Conservation (phyloP, 345 rosid genomes). For the Pistacia vera region DNA sequence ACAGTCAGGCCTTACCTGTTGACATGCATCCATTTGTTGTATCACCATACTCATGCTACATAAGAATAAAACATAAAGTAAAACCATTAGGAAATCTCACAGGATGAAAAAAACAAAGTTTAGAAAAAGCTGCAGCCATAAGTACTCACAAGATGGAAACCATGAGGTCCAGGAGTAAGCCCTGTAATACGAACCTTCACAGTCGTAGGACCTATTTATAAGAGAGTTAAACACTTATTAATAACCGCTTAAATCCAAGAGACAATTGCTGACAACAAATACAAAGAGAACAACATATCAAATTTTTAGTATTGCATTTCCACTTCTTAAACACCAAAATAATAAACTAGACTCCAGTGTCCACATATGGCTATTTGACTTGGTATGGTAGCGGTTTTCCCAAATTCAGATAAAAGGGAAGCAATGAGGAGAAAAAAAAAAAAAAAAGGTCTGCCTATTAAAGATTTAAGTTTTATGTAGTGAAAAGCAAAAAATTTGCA, state of each 20-base stretch:
- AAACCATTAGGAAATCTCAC: constrained; percentile 1
- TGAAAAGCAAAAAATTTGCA: neutral
- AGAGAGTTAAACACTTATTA: constrained; percentile 7
- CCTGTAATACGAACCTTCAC: constrained; percentile 87
- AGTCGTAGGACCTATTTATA: constrained; percentile 75
- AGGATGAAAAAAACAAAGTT: constrained; percentile 3
- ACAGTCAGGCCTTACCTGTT: constrained; percentile 53
- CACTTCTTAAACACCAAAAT: neutral
- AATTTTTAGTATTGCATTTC: neutral
- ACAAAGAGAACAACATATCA: neutral
- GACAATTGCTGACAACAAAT: neutral
- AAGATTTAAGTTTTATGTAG: neutral
- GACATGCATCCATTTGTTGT: constrained; percentile 98
- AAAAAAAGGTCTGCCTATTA: neutral
- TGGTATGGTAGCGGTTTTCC: neutral
- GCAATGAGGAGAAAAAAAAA: neutral
- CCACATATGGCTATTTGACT: neutral
- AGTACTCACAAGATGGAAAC: constrained; percentile 77
- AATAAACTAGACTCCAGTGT: neutral
- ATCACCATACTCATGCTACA: constrained; percentile 94
- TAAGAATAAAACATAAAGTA: neutral
- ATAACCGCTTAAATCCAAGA: neutral
- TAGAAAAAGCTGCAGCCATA: constrained; percentile 16
- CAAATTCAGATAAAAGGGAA: neutral
- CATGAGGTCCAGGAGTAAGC: constrained; percentile 87